phyloP scores from a whole-genome alignment of 163 green algal genomes.

The Chlamydomonas reinhardtii region DNA sequence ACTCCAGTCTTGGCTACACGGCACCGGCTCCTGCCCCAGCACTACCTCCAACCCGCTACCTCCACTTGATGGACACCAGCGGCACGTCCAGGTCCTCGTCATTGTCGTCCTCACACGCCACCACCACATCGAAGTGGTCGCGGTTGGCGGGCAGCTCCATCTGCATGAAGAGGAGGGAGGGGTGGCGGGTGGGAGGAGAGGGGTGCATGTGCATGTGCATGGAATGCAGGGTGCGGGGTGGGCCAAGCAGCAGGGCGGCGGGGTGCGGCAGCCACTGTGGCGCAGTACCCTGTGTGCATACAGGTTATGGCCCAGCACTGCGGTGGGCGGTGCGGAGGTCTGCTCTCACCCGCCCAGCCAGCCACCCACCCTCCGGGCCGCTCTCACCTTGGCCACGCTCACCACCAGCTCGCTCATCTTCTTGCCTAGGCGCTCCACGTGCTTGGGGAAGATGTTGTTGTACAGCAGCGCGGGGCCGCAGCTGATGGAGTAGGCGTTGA shows the following conservation, averaged over 20 bases:
- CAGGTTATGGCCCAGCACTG: too few relatives aligned
- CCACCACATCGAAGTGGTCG: slow-evolving; percentile 94
- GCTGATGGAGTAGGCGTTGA: slow-evolving; percentile 94
- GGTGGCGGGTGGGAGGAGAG: too few relatives aligned
- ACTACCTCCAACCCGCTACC: background rate
- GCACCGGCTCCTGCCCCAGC: too few relatives aligned
- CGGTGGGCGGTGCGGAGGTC: too few relatives aligned
- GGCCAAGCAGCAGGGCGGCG: too few relatives aligned
- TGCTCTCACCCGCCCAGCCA: too few relatives aligned
- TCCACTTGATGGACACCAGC: slow-evolving; percentile 94
- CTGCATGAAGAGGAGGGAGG: slow-evolving; percentile 75
- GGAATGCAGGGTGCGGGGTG: too few relatives aligned
- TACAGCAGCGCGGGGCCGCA: slow-evolving; percentile 95
- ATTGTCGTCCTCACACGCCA: slow-evolving; percentile 92
- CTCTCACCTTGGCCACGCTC: slow-evolving; percentile 53
- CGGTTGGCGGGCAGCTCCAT: slow-evolving; percentile 83
- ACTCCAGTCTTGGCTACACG: too few relatives aligned
- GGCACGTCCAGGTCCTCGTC: slow-evolving; percentile 97
- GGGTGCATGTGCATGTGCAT: too few relatives aligned
- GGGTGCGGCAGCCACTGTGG: too few relatives aligned
- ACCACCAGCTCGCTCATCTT: slow-evolving; percentile 84
- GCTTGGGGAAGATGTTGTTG: slow-evolving; percentile 99
- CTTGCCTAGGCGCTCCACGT: slow-evolving; percentile 92
- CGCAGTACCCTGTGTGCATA: too few relatives aligned
- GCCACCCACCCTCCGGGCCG: background rate